phyloP scores from a whole-genome alignment of 805 yeast species.

The Cyberlindnera subsufficiens region DNA sequence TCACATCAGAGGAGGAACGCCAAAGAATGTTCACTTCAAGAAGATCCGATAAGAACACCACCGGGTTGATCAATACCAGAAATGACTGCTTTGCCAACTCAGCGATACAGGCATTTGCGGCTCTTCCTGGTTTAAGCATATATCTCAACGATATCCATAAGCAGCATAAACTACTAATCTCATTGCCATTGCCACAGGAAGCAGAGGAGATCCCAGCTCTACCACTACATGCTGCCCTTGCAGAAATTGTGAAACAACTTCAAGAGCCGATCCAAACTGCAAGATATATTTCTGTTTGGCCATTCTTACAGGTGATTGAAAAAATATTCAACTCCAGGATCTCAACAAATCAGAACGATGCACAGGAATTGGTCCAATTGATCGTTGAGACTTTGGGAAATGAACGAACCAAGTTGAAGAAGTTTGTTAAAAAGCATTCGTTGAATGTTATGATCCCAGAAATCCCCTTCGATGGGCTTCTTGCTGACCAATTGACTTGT shows the following conservation, averaged over 20 bases:
- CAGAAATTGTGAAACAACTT: constrained; percentile 45
- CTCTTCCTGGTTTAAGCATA: constrained; percentile 51
- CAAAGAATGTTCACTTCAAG: constrained; percentile 32
- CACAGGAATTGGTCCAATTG: constrained; percentile 85
- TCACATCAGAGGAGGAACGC: constrained; percentile 16
- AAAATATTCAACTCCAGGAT: constrained; percentile 65
- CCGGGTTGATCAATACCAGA: constrained; percentile 75
- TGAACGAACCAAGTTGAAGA: constrained; percentile 46
- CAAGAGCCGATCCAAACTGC: constrained; percentile 55
- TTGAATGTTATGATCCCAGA: constrained; percentile 38
- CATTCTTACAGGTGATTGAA: constrained; percentile 69
- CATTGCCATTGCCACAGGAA: constrained; percentile 11
- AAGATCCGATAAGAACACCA: constrained; percentile 68
- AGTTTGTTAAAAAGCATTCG: constrained; percentile 21
- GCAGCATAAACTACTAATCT: constrained; percentile 15
- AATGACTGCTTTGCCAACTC: constrained; percentile 94
- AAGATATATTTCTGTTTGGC: constrained; percentile 68
- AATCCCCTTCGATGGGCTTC: constrained; percentile 69
- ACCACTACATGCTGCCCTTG: constrained; percentile 53
- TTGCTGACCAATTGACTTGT: constrained; percentile 66
- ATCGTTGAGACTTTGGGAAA: constrained; percentile 71
- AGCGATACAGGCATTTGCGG: constrained; percentile 71
- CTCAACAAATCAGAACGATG: constrained; percentile 85
- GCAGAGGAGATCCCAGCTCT: constrained; percentile 30
- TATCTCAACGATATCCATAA: constrained; percentile 40